Evolutionary conservation across 352 stramenopile genomes (phyloP).

Genomic region (Phytopythium vexans): DNA sequence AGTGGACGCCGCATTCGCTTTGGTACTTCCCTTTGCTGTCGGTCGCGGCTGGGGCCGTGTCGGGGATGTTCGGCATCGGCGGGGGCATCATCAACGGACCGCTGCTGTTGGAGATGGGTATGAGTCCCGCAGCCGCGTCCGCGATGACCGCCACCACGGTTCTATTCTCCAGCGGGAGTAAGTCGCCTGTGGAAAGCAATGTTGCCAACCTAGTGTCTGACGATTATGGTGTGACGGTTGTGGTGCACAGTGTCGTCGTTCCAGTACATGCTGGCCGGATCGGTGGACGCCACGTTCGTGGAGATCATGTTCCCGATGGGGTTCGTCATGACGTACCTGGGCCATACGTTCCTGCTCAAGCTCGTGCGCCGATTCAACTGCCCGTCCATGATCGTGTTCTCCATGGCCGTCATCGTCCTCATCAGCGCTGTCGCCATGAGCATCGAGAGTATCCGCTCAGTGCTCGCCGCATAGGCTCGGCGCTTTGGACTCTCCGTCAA

Average conservation of each 20-base stretch:
- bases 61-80: conserved; percentile 94
- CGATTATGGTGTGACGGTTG: conserved; percentile 1
- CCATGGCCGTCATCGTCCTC: conserved; percentile 64
- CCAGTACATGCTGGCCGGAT: conserved; percentile 56
- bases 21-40: conserved; percentile 88
- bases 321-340: conserved; percentile 52
- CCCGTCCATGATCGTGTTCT: conserved; percentile 67
- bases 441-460: conserved; percentile 43
- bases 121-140: conserved; percentile 77
- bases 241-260: conserved; percentile 50
- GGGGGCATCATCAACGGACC: conserved; percentile 95
- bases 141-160: conserved; percentile 87
- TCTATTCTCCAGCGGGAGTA: conserved; percentile 70
- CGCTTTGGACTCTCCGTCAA: neutral
- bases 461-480: conserved; percentile 14
- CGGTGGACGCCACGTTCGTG: conserved; percentile 40
- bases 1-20: conserved; percentile 62
- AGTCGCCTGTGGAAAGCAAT: conserved; percentile 5
- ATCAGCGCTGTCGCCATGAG: conserved; percentile 63
- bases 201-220: neutral
- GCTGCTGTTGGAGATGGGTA: conserved; percentile 92
- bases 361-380: conserved; percentile 54
- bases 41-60: conserved; percentile 88
- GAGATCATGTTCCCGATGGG: conserved; percentile 55
- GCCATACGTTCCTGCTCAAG: conserved; percentile 50